Evolutionary conservation across 78 protist genomes (phyloP).

Genomic region (Planoprotostelium fungivorum): DNA sequence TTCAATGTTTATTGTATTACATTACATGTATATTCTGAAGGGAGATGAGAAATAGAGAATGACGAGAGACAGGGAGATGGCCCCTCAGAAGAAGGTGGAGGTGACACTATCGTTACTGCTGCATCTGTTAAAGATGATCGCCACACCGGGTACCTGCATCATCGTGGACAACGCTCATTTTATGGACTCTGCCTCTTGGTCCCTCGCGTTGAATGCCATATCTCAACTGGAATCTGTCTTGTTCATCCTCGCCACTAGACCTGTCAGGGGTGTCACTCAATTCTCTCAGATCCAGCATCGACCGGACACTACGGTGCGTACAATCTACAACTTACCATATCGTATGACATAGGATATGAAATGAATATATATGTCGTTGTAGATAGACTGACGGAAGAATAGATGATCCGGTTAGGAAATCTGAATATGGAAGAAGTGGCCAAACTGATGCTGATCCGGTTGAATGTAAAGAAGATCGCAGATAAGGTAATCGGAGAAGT

Average conservation of each 20-base stretch:
- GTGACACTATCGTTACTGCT: background rate
- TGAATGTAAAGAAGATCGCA: background rate
- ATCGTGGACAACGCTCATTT: conserved; percentile 57
- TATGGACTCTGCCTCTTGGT: conserved; percentile 59
- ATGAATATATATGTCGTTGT: background rate
- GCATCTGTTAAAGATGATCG: background rate
- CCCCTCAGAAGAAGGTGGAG: background rate
- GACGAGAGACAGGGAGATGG: background rate
- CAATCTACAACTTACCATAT: conserved; percentile 33
- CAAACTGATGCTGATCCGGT: background rate
- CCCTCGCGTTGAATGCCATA: conserved; percentile 17
- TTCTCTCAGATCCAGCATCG: conserved; percentile 11
- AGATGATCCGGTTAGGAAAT: background rate
- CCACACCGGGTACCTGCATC: conserved; percentile 25
- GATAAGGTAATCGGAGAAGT: background rate
- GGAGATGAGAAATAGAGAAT: too few species aligned
- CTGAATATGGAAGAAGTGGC: background rate
- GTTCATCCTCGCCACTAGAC: conserved; percentile 31
- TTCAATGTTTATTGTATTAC: too few species aligned
- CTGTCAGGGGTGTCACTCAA: conserved; percentile 34
- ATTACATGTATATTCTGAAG: too few species aligned
- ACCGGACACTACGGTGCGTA: background rate
- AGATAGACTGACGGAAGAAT: background rate
- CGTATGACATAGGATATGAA: conserved; percentile 11
- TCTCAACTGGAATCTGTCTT: conserved; percentile 17